phyloP scores from a whole-genome alignment of 306 rosid species.

The Sindora glabra region DNA sequence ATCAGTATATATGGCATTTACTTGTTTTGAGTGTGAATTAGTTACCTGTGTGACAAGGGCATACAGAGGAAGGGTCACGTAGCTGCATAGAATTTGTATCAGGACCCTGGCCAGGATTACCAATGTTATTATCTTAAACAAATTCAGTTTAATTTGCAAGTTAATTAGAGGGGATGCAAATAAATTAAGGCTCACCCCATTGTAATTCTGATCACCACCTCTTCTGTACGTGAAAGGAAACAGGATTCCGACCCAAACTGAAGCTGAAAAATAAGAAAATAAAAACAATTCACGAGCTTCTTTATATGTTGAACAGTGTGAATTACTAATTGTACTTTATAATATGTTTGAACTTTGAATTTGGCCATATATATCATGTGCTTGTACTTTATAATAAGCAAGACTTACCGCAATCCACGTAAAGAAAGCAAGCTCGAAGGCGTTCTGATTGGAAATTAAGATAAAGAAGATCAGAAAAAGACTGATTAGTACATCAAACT shows the following conservation, averaged over 20 bases:
- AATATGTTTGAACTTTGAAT: too few relatives aligned
- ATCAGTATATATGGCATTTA: too few relatives aligned
- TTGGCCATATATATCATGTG: too few relatives aligned
- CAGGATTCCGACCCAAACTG: constrained; percentile 66
- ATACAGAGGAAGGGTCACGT: constrained; percentile 67
- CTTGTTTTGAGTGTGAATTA: too few relatives aligned
- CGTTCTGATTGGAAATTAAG: constrained; percentile 42
- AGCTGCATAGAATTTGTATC: constrained; percentile 62
- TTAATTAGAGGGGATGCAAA: too few relatives aligned
- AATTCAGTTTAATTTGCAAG: neutral
- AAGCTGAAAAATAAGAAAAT: constrained; percentile 23
- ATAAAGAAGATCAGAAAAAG: neutral
- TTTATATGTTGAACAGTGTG: neutral
- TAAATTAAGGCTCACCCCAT: constrained; percentile 55
- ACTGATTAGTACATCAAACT: constrained; percentile 2
- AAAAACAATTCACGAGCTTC: neutral
- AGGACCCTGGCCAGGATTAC: constrained; percentile 31
- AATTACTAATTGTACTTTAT: too few relatives aligned
- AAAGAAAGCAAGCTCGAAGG: constrained; percentile 83
- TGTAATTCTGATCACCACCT: constrained; percentile 56
- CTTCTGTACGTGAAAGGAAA: constrained; percentile 48
- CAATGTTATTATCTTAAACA: neutral
- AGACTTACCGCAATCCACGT: constrained; percentile 67
- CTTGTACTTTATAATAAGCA: too few relatives aligned
- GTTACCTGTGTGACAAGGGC: constrained; percentile 73